These are phyloP conservation scores for Colletotrichum zoysiae DNA, from an alignment of 2,329 filamentous ascomycete species.

Conservation along the genomic window DNA sequence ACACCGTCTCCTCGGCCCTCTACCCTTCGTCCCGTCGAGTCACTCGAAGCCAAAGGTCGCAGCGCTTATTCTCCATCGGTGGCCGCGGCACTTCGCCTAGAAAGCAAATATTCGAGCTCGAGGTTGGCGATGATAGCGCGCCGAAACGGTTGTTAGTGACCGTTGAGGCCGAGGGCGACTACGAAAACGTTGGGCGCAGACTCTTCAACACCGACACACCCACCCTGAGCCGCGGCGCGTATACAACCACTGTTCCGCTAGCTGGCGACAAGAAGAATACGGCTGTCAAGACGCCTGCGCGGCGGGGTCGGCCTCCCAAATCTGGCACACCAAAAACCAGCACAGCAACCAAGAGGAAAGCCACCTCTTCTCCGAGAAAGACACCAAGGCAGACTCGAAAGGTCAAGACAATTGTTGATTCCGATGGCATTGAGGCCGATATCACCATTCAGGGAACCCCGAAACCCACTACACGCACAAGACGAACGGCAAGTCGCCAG, in stretches of 20 bases:
- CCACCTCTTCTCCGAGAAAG: conserved; percentile 57
- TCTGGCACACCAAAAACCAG: conserved; percentile 65
- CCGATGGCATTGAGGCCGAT: conserved; percentile 48
- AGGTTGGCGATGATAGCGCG: conserved; percentile 63
- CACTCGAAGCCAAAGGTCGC: conserved; percentile 59
- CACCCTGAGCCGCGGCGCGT: conserved; percentile 55
- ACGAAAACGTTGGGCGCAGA: conserved; percentile 49
- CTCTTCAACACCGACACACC: conserved; percentile 61
- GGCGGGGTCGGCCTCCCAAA: conserved; percentile 61
- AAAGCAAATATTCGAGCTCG: conserved; percentile 69
- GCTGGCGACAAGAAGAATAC: conserved; percentile 58
- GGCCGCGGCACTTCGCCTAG: conserved; percentile 58
- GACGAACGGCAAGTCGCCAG: conserved; percentile 33
- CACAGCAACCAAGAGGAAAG: conserved; percentile 58
- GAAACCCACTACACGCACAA: conserved; percentile 46
- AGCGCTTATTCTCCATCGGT: conserved; percentile 53
- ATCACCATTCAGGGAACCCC: conserved; percentile 50
- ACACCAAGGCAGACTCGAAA: conserved; percentile 51
- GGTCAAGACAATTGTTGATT: conserved; percentile 45
- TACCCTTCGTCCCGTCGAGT: conserved; percentile 51
- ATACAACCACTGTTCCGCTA: conserved; percentile 66
- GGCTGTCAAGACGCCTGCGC: conserved; percentile 54
- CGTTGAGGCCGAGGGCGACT: conserved; percentile 61
- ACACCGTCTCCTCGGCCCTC: conserved; percentile 50
- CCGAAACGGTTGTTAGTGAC: conserved; percentile 68